phyloP scores from a whole-genome alignment of 2,329 filamentous ascomycete species.

The Ophiostoma fasciatum region DNA sequence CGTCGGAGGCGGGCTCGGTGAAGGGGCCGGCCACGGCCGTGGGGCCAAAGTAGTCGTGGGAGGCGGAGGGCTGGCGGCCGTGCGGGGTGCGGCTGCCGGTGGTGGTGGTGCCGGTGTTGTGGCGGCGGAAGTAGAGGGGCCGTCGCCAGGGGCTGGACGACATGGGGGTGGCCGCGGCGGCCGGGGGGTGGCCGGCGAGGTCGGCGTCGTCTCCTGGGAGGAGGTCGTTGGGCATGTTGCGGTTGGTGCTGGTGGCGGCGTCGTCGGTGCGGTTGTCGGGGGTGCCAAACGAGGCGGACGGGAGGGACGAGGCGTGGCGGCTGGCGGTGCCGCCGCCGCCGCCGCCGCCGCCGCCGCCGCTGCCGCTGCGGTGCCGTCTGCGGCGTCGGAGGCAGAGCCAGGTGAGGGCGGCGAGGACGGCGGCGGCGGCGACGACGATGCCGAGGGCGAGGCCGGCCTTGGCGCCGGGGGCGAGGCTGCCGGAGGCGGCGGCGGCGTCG shows the following conservation, averaged over 20 bases:
- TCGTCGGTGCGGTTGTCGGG: constrained; percentile 5
- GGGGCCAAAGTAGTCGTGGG: constrained; percentile 30
- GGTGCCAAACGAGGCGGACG: constrained; percentile 7
- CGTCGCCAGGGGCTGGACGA: constrained; percentile 4
- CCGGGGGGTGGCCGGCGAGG: not conserved
- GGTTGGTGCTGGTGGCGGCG: constrained; percentile 10
- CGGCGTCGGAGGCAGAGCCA: constrained; percentile 33
- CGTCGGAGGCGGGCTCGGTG: constrained; percentile 20
- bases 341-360: constrained; percentile 2
- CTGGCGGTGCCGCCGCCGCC: too few relatives aligned
- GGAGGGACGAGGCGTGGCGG: constrained; percentile 7
- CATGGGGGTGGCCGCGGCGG: not conserved
- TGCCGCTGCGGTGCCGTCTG: constrained; percentile 12
- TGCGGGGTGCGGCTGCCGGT: constrained; percentile 6
- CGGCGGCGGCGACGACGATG: constrained; percentile 27
- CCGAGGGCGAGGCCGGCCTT: constrained; percentile 44
- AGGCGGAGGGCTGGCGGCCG: constrained; percentile 18
- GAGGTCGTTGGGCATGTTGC: not conserved
- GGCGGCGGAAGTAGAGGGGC: constrained; percentile 3
- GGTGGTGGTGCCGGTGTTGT: constrained; percentile 5
- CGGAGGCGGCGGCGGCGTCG: constrained; percentile 3
- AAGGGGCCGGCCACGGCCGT: constrained; percentile 31
- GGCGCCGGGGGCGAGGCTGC: constrained; percentile 30
- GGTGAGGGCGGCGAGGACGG: constrained; percentile 26
- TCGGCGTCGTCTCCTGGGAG: not conserved